phyloP scores from a whole-genome alignment of 2,329 filamentous ascomycete species.

The Blastomyces silverae region DNA sequence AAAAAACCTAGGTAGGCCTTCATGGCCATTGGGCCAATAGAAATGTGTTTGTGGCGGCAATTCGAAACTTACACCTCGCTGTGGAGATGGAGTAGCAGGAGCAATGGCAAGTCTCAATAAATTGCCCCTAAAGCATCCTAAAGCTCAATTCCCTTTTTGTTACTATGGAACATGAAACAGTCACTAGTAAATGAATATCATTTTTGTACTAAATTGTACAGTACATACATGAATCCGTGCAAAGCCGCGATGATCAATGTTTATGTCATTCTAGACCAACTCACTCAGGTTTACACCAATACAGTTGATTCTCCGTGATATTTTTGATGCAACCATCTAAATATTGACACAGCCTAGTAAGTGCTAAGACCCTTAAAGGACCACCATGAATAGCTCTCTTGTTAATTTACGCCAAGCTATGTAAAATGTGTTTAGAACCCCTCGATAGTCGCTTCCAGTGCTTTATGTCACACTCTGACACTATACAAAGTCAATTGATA shows the following conservation, averaged over 20 bases:
- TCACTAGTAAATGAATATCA: background rate
- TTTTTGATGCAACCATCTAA: background rate
- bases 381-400: too few species aligned
- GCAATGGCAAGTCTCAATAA: background rate
- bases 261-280: background rate
- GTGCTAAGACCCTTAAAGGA: background rate
- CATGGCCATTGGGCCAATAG: too few species aligned
- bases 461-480: too few species aligned
- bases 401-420: too few species aligned
- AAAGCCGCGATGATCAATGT: background rate
- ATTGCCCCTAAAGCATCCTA: too few species aligned
- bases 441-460: too few species aligned
- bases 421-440: too few species aligned
- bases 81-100: background rate
- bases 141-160: too few species aligned
- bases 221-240: background rate
- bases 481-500: too few species aligned
- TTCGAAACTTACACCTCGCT: too few species aligned
- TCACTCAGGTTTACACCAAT: background rate
- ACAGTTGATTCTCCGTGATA: background rate
- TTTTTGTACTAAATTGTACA: background rate
- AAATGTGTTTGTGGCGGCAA: too few species aligned
- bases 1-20: too few species aligned
- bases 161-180: background rate
- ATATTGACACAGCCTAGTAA: background rate